Evolutionary conservation across 1,284 basidiomycete genomes (phyloP).

Genomic region (Dichomitus squalens): DNA sequence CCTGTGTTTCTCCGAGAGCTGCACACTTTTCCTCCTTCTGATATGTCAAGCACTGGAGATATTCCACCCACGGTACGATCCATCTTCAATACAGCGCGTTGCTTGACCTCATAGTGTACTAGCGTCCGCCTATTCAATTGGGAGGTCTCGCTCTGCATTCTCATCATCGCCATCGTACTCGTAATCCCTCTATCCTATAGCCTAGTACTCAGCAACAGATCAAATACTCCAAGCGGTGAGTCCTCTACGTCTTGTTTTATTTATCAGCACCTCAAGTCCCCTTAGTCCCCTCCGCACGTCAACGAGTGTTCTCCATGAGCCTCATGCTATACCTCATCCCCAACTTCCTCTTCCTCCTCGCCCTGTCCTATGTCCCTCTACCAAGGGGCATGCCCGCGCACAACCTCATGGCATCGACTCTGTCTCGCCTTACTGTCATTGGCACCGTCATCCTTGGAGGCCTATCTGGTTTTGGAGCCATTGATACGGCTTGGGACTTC

Average conservation of each 20-base stretch:
- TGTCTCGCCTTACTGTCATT: constrained; percentile 71
- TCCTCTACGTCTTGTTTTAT: neutral
- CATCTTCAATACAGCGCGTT: neutral
- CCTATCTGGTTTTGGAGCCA: constrained; percentile 75
- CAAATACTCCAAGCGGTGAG: constrained; percentile 21
- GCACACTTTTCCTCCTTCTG: constrained; percentile 64
- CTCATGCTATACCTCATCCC: constrained; percentile 49
- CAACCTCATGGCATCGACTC: constrained; percentile 45
- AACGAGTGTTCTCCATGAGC: constrained; percentile 35
- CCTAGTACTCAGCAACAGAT: constrained; percentile 51
- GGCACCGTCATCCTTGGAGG: constrained; percentile 73
- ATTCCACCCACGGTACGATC: constrained; percentile 53
- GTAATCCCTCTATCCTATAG: constrained; percentile 63
- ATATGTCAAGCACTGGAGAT: constrained; percentile 63
- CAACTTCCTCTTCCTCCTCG: constrained; percentile 57
- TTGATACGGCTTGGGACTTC: constrained; percentile 62
- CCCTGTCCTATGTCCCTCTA: constrained; percentile 67
- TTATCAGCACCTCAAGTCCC: constrained; percentile 2
- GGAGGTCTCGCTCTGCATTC: constrained; percentile 58
- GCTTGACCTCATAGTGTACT: neutral
- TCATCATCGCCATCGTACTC: constrained; percentile 59
- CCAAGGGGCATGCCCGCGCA: constrained; percentile 49
- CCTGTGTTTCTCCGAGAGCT: constrained; percentile 68
- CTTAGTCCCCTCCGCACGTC: constrained; percentile 30
- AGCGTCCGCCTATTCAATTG: constrained; percentile 68